These are phyloP conservation scores for Aspergillus novoparasiticus DNA, from an alignment of 2,329 filamentous ascomycete genomes.

Conservation along the genomic window DNA sequence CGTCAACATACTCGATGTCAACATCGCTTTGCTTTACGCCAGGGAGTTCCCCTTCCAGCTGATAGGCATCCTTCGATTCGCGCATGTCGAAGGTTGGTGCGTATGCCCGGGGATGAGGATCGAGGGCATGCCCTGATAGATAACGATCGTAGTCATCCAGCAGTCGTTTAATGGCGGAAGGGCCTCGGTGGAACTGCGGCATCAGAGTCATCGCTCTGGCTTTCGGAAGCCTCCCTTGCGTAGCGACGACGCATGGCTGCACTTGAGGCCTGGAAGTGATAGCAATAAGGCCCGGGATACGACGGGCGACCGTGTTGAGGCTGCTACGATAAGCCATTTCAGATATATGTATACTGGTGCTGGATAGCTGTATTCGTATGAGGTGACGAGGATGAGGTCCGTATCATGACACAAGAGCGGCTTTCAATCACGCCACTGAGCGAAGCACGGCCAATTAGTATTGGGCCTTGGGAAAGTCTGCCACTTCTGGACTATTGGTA, in stretches of 20 bases:
- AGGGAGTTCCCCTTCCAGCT: constrained; percentile 53
- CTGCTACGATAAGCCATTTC: background rate
- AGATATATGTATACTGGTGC: background rate
- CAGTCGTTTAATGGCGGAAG: background rate
- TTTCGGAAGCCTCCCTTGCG: background rate
- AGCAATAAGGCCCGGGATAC: background rate
- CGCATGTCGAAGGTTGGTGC: constrained; percentile 46
- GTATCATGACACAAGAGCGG: background rate
- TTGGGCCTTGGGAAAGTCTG: background rate
- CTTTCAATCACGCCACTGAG: background rate
- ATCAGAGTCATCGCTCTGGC: background rate
- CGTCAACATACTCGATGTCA: constrained; percentile 51
- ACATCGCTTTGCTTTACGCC: constrained; percentile 51
- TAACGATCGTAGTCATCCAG: constrained; percentile 2
- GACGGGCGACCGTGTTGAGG: background rate
- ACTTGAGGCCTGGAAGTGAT: background rate
- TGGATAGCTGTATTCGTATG: background rate
- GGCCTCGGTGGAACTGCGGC: constrained; percentile 1
- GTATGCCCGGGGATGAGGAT: background rate
- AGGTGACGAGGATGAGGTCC: background rate
- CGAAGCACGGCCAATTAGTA: background rate
- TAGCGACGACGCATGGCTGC: background rate
- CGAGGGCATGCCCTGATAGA: background rate
- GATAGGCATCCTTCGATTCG: constrained; percentile 47
- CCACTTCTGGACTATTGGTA: background rate